These are phyloP conservation scores for Ambrosia hybrid DNA, from an alignment of 140 eudicot genomes.

Conservation along the genomic window DNA sequence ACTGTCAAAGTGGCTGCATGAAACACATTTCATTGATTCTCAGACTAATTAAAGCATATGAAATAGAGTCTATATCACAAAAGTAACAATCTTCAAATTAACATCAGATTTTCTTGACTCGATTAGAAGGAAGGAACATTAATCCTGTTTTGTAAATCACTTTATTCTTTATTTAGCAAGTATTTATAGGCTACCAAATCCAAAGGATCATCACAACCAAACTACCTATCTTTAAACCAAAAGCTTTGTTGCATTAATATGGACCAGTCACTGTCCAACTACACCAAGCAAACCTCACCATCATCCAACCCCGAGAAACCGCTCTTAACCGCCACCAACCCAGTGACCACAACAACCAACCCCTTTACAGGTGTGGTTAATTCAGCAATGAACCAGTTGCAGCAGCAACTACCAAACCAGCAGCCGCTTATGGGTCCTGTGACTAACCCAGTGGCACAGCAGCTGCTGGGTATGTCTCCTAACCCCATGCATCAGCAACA, in stretches of 20 bases:
- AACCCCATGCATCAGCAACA: constrained; percentile 36
- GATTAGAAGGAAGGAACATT: constrained; percentile 41
- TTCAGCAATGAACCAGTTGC: constrained; percentile 30
- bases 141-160: background rate
- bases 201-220: constrained; percentile 20
- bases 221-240: background rate
- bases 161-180: constrained; percentile 34
- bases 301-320: constrained; percentile 27
- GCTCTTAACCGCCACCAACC: constrained; percentile 30
- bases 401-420: background rate
- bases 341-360: constrained; percentile 24
- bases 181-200: constrained; percentile 28
- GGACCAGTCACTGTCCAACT: constrained; percentile 32
- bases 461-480: constrained; percentile 13
- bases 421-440: constrained; percentile 34
- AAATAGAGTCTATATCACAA: constrained; percentile 30
- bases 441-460: constrained; percentile 34
- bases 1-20: constrained; percentile 10
- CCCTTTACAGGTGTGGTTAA: constrained; percentile 24
- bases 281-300: constrained; percentile 23
- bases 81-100: constrained; percentile 31
- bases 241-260: background rate
- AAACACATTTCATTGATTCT: constrained; percentile 31
- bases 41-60: constrained; percentile 33
- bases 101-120: constrained; percentile 25